phyloP scores from a whole-genome alignment of 306 rosid genomes.

The Glycine tomentella region DNA sequence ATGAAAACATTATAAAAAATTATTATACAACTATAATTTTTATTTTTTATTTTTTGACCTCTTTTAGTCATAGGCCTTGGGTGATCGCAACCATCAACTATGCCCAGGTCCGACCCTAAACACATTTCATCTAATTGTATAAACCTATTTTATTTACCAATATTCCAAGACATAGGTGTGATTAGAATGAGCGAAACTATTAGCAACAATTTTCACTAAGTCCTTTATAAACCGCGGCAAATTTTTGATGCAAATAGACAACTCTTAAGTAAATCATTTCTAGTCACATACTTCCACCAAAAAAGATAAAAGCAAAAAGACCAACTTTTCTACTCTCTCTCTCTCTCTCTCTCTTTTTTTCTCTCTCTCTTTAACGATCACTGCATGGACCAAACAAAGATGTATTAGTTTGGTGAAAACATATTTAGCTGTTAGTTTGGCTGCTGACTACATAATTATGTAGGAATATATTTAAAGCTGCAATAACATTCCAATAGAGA shows the following conservation, averaged over 20 bases:
- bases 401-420: constrained; percentile 26
- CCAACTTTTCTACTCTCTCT: neutral
- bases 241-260: neutral
- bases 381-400: constrained; percentile 3
- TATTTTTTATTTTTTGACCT: no score
- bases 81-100: no score
- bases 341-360: neutral
- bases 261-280: neutral
- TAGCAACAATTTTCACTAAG: neutral
- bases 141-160: no score
- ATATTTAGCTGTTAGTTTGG: no score
- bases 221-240: neutral
- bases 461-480: neutral
- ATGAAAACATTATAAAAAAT: no score
- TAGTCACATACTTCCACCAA: constrained; percentile 3
- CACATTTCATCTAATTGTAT: no score
- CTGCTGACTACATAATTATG: neutral
- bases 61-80: no score
- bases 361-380: neutral
- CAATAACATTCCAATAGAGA: constrained; percentile 52
- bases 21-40: no score
- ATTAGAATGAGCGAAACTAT: no score
- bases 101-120: no score
- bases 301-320: neutral
- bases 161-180: no score